Base-by-base conservation (phyloP, 495 filamentous ascomycete genomes). In the Penicillium coffeae region DNA sequence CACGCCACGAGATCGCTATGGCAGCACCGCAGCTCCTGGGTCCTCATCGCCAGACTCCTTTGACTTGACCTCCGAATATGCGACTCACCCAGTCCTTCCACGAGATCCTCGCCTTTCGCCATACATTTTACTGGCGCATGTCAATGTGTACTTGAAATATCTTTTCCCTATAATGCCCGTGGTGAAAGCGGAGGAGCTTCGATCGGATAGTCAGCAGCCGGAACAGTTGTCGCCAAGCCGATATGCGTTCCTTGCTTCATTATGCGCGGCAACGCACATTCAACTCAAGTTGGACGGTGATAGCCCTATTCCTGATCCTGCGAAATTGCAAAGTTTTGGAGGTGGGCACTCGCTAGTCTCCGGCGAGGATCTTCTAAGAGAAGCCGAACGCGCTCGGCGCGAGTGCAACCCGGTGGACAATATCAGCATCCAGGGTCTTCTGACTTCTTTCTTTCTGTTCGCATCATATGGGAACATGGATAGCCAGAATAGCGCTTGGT, bases 91-190 rank as follows among this genome's bases (percentile, higher is more conserved):
- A 30, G 20, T 36, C 2, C 41, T 56, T 1, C 64, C 65, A 0
- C 56, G 52, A 8, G 43, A 54, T 15, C 55, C 60, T 2, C 67
- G 64, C 2, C 56, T 74, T 2, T 61, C 71, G 0, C 53, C 68
- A 0, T 62, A 69, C 8, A 62, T 73, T 1, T 54, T 74, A 0
- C 52, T 74, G 8, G 71, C 66, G 0, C 71, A 74, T 50, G 59
- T 74, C 25, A 74, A 74, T 47, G 65, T 73, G 21, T 73, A 70
- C 38, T 38, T 73, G 43, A 74, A 73, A 44, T 74, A 90, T 59
- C 77, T 95, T 62, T 93, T 95, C 55, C 81, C 87, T 5, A 87
- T 84, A 15, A 87, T 90, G 74, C 90, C 90, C 0, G 85, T 95
- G 33, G 73, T 95, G 20, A 78, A 89, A 34, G 81, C 80, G 21